Percentiles rank a stretch among this genome's conserved stretches.
These are phyloP conservation scores for Chlorella sp. DNA, from an alignment of 139 green algal species.

Conservation along the genomic window DNA sequence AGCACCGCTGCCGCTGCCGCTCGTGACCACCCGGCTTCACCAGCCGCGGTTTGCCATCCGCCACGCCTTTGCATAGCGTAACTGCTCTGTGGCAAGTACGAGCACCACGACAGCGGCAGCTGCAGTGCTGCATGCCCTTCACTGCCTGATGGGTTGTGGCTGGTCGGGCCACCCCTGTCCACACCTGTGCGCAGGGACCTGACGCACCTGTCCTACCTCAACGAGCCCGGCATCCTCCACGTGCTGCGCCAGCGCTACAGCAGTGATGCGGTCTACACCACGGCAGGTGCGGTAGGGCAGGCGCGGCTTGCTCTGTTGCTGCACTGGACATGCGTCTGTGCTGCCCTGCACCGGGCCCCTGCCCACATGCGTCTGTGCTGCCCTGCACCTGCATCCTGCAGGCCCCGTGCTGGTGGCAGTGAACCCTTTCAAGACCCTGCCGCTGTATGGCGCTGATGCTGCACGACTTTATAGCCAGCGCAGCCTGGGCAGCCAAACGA, in stretches of 20 bases:
- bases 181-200: constrained; percentile 76
- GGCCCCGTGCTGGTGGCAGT: constrained; percentile 91
- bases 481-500: neutral
- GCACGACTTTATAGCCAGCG: constrained; percentile 69
- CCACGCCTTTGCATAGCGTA: too few relatives aligned
- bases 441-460: constrained; percentile 80
- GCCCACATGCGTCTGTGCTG: too few relatives aligned
- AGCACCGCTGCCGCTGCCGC: neutral
- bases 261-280: constrained; percentile 84
- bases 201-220: constrained; percentile 87
- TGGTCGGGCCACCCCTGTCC: neutral
- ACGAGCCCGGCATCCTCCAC: constrained; percentile 90
- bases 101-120: too few relatives aligned
- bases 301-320: too few relatives aligned
- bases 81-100: too few relatives aligned
- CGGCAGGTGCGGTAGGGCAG: neutral
- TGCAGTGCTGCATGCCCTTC: too few relatives aligned
- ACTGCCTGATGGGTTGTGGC: too few relatives aligned
- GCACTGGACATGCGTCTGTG: too few relatives aligned
- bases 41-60: too few relatives aligned
- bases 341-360: too few relatives aligned
- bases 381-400: constrained; percentile 16
- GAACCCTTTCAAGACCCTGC: constrained; percentile 87
- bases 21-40: constrained; percentile 20
- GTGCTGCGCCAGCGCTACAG: constrained; percentile 66